A percentile compares a stretch with the other conserved stretches of the same genome.
Conservation (phyloP, 495 filamentous ascomycete genomes). For the Penicillium angulare region DNA sequence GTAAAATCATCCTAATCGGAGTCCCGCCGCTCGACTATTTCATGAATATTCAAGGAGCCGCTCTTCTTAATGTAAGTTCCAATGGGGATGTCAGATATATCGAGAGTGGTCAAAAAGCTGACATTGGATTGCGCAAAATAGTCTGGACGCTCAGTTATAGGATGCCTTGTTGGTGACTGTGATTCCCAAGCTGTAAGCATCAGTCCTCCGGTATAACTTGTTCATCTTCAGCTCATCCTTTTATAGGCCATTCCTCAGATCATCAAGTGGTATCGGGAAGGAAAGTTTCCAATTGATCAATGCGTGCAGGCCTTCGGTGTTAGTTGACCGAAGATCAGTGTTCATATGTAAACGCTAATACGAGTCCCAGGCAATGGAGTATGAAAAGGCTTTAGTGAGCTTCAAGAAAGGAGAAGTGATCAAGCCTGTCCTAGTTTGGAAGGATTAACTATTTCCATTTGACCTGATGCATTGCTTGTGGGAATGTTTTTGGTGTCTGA, state of each 20-base stretch:
- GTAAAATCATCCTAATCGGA: slow-evolving; percentile 35
- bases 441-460: too few relatives aligned
- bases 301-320: slow-evolving; percentile 4
- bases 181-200: slow-evolving; percentile 11
- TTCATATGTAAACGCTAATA: not conserved
- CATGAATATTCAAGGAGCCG: slow-evolving; percentile 4
- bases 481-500: too few relatives aligned
- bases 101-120: too few relatives aligned
- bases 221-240: not conserved
- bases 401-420: slow-evolving; percentile 3
- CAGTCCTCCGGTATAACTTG: too few relatives aligned
- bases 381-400: not conserved
- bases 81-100: too few relatives aligned
- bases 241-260: slow-evolving; percentile 31
- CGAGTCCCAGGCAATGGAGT: slow-evolving; percentile 1
- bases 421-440: slow-evolving; percentile 11
- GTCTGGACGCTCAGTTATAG: slow-evolving; percentile 16
- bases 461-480: too few relatives aligned
- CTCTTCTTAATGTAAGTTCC: slow-evolving; percentile 17
- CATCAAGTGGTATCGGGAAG: slow-evolving; percentile 36
- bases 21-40: slow-evolving; percentile 32
- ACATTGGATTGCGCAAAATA: not conserved
- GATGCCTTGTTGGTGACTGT: slow-evolving; percentile 21
- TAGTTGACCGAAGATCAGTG: not conserved
- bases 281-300: slow-evolving; percentile 27